These are phyloP conservation scores for Ceratocystis albifundus DNA, from an alignment of 2,329 filamentous ascomycete species.

Conservation along the genomic window DNA sequence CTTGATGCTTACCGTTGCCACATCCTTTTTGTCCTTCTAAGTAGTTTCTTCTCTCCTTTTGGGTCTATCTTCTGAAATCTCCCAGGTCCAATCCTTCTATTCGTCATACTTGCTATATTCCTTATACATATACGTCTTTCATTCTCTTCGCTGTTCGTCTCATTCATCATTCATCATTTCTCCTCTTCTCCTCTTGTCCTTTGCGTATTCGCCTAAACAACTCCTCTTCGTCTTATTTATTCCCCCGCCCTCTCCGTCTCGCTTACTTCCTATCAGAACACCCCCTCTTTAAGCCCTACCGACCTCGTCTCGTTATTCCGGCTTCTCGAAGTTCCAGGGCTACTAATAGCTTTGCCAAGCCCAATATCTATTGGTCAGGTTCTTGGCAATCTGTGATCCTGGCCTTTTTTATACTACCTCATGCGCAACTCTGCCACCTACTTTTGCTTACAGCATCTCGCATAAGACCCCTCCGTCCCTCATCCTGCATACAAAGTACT, in stretches of 20 bases:
- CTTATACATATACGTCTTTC: neutral
- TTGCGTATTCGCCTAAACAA: no score
- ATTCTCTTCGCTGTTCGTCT: neutral
- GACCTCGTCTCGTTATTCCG: neutral
- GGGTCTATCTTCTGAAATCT: neutral
- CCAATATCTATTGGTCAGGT: conserved; percentile 7
- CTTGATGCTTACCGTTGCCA: neutral
- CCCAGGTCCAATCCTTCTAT: neutral
- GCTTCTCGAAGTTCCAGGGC: conserved; percentile 20
- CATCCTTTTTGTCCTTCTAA: neutral
- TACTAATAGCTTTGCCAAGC: conserved; percentile 20
- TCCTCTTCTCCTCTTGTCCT: neutral
- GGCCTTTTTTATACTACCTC: neutral
- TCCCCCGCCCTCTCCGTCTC: neutral
- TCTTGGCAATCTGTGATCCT: conserved; percentile 5
- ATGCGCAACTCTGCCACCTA: conserved; percentile 10
- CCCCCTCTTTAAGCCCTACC: neutral
- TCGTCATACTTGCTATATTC: neutral
- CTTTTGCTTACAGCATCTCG: conserved; percentile 9
- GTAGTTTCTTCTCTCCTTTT: neutral
- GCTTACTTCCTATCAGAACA: neutral
- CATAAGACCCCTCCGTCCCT: neutral
- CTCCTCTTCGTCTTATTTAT: neutral
- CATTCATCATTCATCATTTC: no score
- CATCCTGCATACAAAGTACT: neutral